Evolutionary conservation across 345 rosid genomes (phyloP), one percentile per base, ranked within the genome.

Genomic region (Gossypium thurberi): DNA sequence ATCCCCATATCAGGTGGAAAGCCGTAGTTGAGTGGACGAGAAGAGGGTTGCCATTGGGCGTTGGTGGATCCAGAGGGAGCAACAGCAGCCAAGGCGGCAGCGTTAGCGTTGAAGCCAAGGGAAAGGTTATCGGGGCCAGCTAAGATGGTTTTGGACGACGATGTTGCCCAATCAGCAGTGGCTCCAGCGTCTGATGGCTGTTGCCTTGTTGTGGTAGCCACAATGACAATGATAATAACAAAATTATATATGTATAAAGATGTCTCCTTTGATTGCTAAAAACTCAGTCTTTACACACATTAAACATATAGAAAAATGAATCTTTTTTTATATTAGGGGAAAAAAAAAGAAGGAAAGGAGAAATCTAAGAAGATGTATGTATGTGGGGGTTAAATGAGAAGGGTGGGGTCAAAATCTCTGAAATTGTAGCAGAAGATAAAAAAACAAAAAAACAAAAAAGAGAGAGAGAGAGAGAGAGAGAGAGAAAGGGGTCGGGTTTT

Each of bases 121-220:
- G 97, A 95, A 28, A 95, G 94, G 70, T 95, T 97, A 83, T 89
- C 95, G 8, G 91, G 83, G 18, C 86, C 88, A 26, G 87, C 86
- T 25, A 88, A 91, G 58, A 84, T 78, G 47, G 90, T 80, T 43
- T 91, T 75, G 25, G 87, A 75, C 58, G 92, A 76, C 26, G 93
- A 75, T 11, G 89, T 71, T 3, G 88, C 81, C 98, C 97, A 94
- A 81, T 92, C 98, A 46, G 92, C 92, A 73, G 92, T 92, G 55
- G 97, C 97, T 79, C 98, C 97, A 43, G 98, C 84, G 75, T 91
- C 98, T 26, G 97, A 91, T 65, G 89, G 76, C 13, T 87, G 80
- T 78, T 88, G 90, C 82, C 97, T 83, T 95, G 97, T 84, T 82
- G 93, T 85, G 73, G 96, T 92, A 89, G 99, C 99, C 99, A 95